Evolutionary conservation across 805 yeast species (phyloP), one percentile per base, ranked within the genome.

Genomic region (Kuraishia ogatae): DNA sequence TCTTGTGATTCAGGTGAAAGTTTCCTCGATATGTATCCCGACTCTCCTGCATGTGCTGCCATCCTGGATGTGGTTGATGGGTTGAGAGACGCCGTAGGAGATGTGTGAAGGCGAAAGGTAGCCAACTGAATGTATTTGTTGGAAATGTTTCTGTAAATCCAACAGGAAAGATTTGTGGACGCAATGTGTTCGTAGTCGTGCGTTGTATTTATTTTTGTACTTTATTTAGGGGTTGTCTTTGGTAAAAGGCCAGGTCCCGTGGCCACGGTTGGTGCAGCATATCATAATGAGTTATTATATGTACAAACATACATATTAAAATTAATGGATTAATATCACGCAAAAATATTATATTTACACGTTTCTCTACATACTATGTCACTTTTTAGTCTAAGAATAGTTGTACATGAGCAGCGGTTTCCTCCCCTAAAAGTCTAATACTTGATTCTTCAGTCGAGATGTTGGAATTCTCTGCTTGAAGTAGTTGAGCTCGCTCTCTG

Each of bases 11-110:
- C 73, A 22, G 99, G 99, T 20, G 86, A 81, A 60, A 83, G 88
- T 57, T 94, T 93, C 68, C 73, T 90, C 56, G 97, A 91, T 60
- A 71, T 76, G 54, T 85, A 84, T 63, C 93, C 97, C 0, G 97
- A 92, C 57, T 89, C 97, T 2, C 98, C 99, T 0, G 97, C 98
- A 0, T 81, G 97, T 2, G 77, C 79, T 1, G 96, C 97, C 0
- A 85, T 94, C 55, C 68, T 90, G 57, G 86, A 85, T 52, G 96
- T 94, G 43, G 96, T 93, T 15, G 92, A 87, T 63, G 73, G 75
- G 0, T 69, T 87, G 57, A 69, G 89, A 60, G 90, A 83, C 57
- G 74, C 79, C 26, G 75, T 81, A 2, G 84, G 56, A 13, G 59
- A 53, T 43, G 29, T 26, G 17, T 29, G 8, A 43, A 47, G 35